phyloP scores from a whole-genome alignment of 2,329 filamentous ascomycete genomes.

The Colletotrichum sp. region DNA sequence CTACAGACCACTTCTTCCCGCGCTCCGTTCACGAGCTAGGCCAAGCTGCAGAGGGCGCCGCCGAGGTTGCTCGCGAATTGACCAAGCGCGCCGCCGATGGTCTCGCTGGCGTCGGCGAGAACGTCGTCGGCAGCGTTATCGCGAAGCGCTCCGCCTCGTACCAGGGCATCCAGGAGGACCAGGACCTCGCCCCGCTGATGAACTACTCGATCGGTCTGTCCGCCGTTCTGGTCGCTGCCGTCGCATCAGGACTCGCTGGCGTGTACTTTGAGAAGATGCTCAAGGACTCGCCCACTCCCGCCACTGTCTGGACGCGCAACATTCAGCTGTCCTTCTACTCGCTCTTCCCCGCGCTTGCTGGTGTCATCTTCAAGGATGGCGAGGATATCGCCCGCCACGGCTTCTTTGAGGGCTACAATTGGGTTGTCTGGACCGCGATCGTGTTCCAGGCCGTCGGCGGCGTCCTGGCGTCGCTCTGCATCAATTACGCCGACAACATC shows the following conservation, averaged over 20 bases:
- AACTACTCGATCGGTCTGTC: constrained; percentile 80
- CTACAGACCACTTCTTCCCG: constrained; percentile 73
- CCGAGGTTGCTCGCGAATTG: constrained; percentile 54
- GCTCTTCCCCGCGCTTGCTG: constrained; percentile 85
- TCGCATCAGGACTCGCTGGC: constrained; percentile 83
- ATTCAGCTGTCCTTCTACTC: constrained; percentile 95
- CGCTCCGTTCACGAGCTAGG: constrained; percentile 80
- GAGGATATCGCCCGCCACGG: constrained; percentile 81
- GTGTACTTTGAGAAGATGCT: constrained; percentile 92
- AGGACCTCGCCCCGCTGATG: constrained; percentile 60
- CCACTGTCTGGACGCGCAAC: constrained; percentile 86
- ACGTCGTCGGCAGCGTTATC: constrained; percentile 42
- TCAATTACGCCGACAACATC: constrained; percentile 87
- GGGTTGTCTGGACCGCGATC: constrained; percentile 87
- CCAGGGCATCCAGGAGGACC: constrained; percentile 79
- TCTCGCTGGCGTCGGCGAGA: constrained; percentile 29
- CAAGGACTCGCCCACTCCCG: constrained; percentile 78
- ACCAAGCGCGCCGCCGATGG: constrained; percentile 51
- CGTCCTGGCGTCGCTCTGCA: constrained; percentile 75
- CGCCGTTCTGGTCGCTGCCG: constrained; percentile 78
- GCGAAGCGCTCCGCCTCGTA: constrained; percentile 84
- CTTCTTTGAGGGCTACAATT: constrained; percentile 95
- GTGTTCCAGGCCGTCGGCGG: constrained; percentile 83
- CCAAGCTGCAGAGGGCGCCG: constrained; percentile 50
- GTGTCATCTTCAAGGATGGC: constrained; percentile 87